Base-by-base conservation (phyloP, 1,284 basidiomycete genomes). In the Apiotrichum veenhuisii region DNA sequence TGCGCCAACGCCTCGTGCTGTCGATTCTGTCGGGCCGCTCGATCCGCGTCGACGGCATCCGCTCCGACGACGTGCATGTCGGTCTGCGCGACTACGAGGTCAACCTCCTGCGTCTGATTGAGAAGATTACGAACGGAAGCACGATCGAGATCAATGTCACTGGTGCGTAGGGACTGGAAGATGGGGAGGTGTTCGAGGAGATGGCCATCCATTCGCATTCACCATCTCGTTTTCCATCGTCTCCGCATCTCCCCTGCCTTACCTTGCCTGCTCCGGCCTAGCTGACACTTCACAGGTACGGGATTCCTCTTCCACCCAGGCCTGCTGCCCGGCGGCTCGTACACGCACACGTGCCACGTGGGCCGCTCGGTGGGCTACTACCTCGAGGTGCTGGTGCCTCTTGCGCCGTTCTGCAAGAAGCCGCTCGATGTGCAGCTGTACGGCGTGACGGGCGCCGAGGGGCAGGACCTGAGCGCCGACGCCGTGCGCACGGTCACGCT, bases 61-160 rank as follows among this genome's bases (percentile, higher is more conserved):
- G 96, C 17, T 81, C 91, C 0, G 87, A 94, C 51, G 91, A 96
- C 77, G 89, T 92, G 66, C 88, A 96, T 72, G 95, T 96, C 37
- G 96, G 96, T 75, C 79, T 99, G 27, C 81, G 87, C 88, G 94
- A 98, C 72, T 96, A 88, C 75, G 96, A 98, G 79, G 86, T 96
- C 53, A 95, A 89, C 68, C 83, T 98, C 33, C 74, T 99, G 43
- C 81, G 96, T 23, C 78, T 98, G 15, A 70, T 98, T 26, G 95
- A 98, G 74, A 93, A 92, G 71, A 79, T 91, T 2, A 96, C 94
- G 5, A 98, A 98, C 81, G 96, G 96, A 1, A 91, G 90, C 9
- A 79, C 90, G 26, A 91, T 98, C 61, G 96, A 98, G 74, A 98
- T 99, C 55, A 95, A 91, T 2, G 88, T 95, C 20, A 98, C 96